These are phyloP conservation scores for Syzygium malaccense DNA, from an alignment of 441 rosid genomes.

Conservation along the genomic window DNA sequence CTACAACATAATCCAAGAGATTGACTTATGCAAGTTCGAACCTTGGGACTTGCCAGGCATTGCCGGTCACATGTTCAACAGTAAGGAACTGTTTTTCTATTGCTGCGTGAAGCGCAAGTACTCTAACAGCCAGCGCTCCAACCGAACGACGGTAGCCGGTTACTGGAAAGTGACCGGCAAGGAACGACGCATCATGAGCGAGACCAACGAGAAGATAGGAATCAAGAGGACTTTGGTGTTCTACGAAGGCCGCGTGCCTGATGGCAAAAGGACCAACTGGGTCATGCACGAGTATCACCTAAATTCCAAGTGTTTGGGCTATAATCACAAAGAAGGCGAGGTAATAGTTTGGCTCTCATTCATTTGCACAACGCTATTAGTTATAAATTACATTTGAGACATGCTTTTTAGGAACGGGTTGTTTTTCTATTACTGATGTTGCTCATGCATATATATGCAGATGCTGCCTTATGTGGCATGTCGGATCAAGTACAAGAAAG, in stretches of 20 bases:
- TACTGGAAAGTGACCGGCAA: conserved; percentile 2
- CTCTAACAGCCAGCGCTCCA: not conserved
- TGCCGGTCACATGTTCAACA: not conserved
- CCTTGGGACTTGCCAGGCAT: not conserved
- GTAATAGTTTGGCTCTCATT: not conserved
- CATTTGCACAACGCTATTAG: not conserved
- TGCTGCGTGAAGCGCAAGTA: not conserved
- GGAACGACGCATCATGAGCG: not conserved
- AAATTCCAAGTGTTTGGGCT: not conserved
- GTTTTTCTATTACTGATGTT: not conserved
- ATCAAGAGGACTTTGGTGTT: conserved; percentile 2
- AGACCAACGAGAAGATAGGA: not conserved
- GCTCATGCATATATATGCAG: not conserved
- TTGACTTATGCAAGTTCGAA: not conserved
- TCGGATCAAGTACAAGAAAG: not conserved
- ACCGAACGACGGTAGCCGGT: not conserved
- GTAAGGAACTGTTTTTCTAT: conserved; percentile 1
- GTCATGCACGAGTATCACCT: conserved; percentile 4
- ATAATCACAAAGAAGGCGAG: not conserved
- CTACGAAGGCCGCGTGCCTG: not conserved
- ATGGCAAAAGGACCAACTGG: not conserved
- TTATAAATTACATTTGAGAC: not conserved
- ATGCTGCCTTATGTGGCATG: not conserved
- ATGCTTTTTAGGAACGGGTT: not conserved
- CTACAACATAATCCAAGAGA: not conserved